phyloP scores from a whole-genome alignment of 1,139 yeast genomes.

The Yarrowia galli region DNA sequence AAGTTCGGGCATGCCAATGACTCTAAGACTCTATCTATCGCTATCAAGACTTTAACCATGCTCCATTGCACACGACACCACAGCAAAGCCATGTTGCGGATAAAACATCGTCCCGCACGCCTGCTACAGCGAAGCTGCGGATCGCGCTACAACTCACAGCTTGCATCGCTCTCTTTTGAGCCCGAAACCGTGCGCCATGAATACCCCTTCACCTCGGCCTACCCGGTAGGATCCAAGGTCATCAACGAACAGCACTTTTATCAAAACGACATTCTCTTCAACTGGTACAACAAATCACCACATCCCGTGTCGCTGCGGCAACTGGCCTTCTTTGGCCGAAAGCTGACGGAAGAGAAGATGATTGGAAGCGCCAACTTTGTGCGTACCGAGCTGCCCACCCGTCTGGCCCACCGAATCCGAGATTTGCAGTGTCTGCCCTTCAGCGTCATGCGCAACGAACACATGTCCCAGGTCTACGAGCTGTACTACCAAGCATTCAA shows the following conservation, averaged over 20 bases:
- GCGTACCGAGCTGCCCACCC: slow-evolving; percentile 78
- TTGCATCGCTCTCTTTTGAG: slow-evolving; percentile 34
- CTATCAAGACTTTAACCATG: slow-evolving; percentile 35
- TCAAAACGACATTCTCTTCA: slow-evolving; percentile 77
- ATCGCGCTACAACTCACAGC: slow-evolving; percentile 25
- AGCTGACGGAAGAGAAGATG: slow-evolving; percentile 78
- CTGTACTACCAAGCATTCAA: slow-evolving; percentile 88
- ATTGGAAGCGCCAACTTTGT: slow-evolving; percentile 87
- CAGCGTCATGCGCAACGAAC: slow-evolving; percentile 83
- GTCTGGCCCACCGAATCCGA: slow-evolving; percentile 79
- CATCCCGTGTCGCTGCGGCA: slow-evolving; percentile 90
- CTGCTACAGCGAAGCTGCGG: background rate
- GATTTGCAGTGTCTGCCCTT: slow-evolving; percentile 85
- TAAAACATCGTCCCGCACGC: background rate
- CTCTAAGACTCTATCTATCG: slow-evolving; percentile 37
- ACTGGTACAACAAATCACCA: slow-evolving; percentile 71
- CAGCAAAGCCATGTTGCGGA: slow-evolving; percentile 33
- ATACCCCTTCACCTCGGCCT: slow-evolving; percentile 43
- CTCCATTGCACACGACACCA: slow-evolving; percentile 35
- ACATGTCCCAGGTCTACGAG: slow-evolving; percentile 85
- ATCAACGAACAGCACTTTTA: slow-evolving; percentile 70
- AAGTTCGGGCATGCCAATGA: slow-evolving; percentile 33
- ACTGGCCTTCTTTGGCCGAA: slow-evolving; percentile 86
- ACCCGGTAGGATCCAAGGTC: slow-evolving; percentile 51
- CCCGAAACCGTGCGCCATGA: slow-evolving; percentile 32